Conservation (phyloP, 2,329 filamentous ascomycete species). For the Stenocarpella maydis region DNA sequence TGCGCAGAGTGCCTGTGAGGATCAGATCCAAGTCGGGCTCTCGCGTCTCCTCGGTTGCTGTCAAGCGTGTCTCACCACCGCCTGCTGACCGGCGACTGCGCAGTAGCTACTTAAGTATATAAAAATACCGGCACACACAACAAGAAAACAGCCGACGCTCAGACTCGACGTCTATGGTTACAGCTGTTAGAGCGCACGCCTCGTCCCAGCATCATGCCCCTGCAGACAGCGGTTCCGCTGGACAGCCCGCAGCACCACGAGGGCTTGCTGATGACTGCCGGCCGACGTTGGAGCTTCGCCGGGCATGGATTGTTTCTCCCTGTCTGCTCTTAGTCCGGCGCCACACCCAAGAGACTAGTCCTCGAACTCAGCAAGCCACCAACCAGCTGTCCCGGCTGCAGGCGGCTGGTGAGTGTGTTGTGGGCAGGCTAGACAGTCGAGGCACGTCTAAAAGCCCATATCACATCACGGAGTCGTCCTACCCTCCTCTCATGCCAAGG, state of each 20-base stretch:
- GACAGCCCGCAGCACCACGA: slow-evolving; percentile 1
- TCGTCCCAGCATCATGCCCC: slow-evolving; percentile 12
- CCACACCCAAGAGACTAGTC: neutral
- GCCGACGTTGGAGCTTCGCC: slow-evolving; percentile 13
- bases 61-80: neutral
- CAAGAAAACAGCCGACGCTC: slow-evolving; percentile 16
- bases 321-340: neutral
- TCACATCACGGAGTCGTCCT: slow-evolving; percentile 18
- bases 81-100: neutral
- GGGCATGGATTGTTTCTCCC: neutral
- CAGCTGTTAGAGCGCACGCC: slow-evolving; percentile 19
- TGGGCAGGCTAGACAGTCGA: neutral
- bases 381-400: neutral
- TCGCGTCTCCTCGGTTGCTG: neutral
- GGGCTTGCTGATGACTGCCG: slow-evolving; percentile 7
- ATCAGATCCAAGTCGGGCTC: neutral
- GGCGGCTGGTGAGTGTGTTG: neutral
- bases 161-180: slow-evolving; percentile 7
- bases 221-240: slow-evolving; percentile 8
- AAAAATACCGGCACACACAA: neutral
- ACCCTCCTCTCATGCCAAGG: neutral
- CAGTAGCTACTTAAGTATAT: slow-evolving; percentile 19
- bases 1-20: neutral
- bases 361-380: slow-evolving; percentile 8
- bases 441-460: neutral